Evolutionary conservation across 345 rosid genomes (phyloP).

Genomic region (Arabidopsis thaliana): TAIR10.1 NC_003075.7:15929501-15930000

Average conservation of each 20-base stretch:
- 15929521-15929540: not conserved
- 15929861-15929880: not conserved
- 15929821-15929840: constrained; percentile 32
- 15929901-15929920: not conserved
- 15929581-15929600: constrained; percentile 87
- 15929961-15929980: constrained; percentile 99
- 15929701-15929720: constrained; percentile 87
- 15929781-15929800: constrained; percentile 98
- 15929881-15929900: not conserved
- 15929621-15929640: constrained; percentile 85
- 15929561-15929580: constrained; percentile 71
- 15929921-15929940: constrained; percentile 67
- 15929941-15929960: constrained; percentile 98
- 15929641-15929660: constrained; percentile 84
- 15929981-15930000: constrained; percentile 99
- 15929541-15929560: constrained; percentile 21
- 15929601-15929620: constrained; percentile 70
- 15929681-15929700: constrained; percentile 85
- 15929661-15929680: constrained; percentile 88
- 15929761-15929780: constrained; percentile 98
- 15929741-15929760: constrained; percentile 80
- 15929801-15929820: constrained; percentile 96
- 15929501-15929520: constrained; percentile 15
- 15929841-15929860: not conserved
- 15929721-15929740: constrained; percentile 94